A percentile compares a stretch with the other conserved stretches of the same genome.
Evolutionary conservation across 2,329 filamentous ascomycete species (phyloP).

Genomic region (Colletotrichum cordylinicola): DNA sequence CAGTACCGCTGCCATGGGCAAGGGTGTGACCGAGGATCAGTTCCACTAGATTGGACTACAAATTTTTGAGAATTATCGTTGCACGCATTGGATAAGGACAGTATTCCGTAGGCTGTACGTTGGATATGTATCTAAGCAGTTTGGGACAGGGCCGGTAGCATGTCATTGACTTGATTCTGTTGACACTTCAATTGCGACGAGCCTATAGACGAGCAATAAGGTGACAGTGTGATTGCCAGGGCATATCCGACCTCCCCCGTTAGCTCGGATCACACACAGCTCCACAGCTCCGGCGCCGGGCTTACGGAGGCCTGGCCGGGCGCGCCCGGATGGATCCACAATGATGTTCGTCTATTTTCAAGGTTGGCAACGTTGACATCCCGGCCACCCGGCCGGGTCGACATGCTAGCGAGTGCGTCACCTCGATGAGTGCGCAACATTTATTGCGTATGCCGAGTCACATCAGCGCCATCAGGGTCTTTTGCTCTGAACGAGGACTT

Average conservation of each 20-base stretch:
- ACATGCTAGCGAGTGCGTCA: no score
- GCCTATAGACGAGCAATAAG: background rate
- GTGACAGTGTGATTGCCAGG: background rate
- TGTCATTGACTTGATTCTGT: background rate
- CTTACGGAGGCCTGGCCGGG: background rate
- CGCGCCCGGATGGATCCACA: background rate
- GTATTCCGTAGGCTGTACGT: background rate
- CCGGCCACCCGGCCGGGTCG: background rate
- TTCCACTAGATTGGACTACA: constrained; percentile 62
- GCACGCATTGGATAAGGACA: background rate
- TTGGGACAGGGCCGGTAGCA: background rate
- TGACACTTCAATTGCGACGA: background rate
- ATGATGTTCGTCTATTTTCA: background rate
- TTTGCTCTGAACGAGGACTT: background rate
- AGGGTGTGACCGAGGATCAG: constrained; percentile 97
- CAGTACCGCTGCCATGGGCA: constrained; percentile 94
- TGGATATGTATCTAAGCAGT: constrained; percentile 3
- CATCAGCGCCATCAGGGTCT: background rate
- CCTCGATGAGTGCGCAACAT: background rate
- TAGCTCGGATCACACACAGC: background rate
- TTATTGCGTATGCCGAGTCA: background rate
- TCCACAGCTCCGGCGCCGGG: background rate
- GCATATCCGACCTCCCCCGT: background rate
- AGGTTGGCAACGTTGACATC: background rate
- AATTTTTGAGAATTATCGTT: background rate